Percentiles rank a stretch among this genome's conserved stretches.
These are phyloP conservation scores for Yarrowia bubula DNA, from an alignment of 805 yeast species.

Conservation along the genomic window DNA sequence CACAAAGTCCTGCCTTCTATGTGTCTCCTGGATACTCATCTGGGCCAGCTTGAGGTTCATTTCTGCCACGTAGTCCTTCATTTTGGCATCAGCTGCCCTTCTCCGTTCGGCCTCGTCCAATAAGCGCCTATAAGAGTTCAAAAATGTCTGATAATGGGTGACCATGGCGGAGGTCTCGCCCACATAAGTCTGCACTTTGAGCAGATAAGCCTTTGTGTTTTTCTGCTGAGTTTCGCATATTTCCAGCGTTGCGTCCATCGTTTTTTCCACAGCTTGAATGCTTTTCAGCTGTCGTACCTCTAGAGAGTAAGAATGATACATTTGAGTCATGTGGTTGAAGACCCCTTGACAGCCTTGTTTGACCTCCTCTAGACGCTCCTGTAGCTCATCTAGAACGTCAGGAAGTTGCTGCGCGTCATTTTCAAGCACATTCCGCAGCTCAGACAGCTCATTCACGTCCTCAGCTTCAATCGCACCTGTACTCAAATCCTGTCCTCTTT, in stretches of 20 bases:
- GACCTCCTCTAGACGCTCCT: slow-evolving; percentile 3
- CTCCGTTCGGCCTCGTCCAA: slow-evolving; percentile 5
- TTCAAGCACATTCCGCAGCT: background rate
- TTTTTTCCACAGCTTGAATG: slow-evolving; percentile 1
- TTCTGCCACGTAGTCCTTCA: background rate
- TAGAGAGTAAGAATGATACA: slow-evolving; percentile 1
- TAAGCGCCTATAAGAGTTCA: background rate
- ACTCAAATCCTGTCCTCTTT: background rate
- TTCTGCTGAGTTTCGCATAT: slow-evolving; percentile 12
- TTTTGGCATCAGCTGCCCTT: background rate
- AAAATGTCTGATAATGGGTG: background rate
- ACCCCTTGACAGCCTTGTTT: slow-evolving; percentile 10
- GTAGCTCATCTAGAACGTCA: background rate
- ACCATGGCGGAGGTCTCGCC: background rate
- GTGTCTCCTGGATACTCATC: background rate
- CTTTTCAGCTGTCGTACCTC: background rate
- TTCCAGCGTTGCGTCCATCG: background rate
- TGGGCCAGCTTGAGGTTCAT: slow-evolving; percentile 3
- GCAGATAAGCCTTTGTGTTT: background rate
- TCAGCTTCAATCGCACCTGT: slow-evolving; percentile 1
- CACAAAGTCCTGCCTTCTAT: slow-evolving; percentile 6
- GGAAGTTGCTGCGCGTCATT: slow-evolving; percentile 7
- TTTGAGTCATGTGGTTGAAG: background rate
- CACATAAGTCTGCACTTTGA: background rate
- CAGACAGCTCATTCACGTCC: background rate